Evolutionary conservation across 495 filamentous ascomycete species (phyloP).

Genomic region (Recurvomyces mirabilis): DNA sequence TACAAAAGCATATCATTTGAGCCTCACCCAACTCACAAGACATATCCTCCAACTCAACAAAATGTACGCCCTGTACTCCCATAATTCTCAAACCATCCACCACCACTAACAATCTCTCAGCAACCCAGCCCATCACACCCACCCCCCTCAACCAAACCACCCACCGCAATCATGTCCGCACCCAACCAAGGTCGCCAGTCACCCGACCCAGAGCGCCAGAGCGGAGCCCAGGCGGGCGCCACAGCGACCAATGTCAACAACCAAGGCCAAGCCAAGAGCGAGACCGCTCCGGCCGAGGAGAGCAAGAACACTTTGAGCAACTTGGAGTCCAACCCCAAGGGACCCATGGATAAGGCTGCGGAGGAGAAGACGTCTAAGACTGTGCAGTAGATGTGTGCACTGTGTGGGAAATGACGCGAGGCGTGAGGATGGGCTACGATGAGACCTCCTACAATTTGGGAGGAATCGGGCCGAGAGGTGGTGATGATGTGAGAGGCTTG

Average conservation of each 20-base stretch:
- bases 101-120: no score
- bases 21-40: no score
- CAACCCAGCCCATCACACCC: no score
- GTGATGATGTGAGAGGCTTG: no score
- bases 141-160: no score
- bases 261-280: conserved; percentile 35
- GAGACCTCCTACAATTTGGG: no score
- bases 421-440: background rate
- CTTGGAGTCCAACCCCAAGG: conserved; percentile 51
- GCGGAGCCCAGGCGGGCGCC: conserved; percentile 51
- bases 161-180: conserved; percentile 46
- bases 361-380: conserved; percentile 43
- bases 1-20: no score
- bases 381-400: background rate
- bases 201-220: conserved; percentile 59
- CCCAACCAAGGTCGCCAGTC: conserved; percentile 64
- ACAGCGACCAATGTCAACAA: conserved; percentile 40
- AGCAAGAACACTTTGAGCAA: conserved; percentile 31
- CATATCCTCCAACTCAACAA: no score
- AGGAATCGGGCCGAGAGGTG: no score
- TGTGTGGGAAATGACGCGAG: background rate
- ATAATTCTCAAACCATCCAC: no score
- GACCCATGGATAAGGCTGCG: conserved; percentile 56
- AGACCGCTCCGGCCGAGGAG: conserved; percentile 39
- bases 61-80: no score